Evolutionary conservation across 1,284 basidiomycete genomes (phyloP).

Genomic region (Rhodotorula sp.): DNA sequence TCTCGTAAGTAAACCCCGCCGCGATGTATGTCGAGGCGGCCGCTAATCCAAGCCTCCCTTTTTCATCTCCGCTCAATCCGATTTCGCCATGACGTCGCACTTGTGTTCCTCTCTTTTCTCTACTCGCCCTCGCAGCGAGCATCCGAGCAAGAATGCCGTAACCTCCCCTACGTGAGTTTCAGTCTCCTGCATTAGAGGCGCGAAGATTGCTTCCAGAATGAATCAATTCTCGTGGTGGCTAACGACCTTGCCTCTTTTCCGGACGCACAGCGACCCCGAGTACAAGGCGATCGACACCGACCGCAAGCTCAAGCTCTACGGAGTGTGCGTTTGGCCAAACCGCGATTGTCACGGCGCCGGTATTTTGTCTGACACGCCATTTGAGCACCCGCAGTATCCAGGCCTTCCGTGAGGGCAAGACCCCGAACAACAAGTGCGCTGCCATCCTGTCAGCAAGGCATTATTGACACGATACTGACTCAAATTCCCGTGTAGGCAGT

Average conservation of each 20-base stretch:
- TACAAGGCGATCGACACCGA: conserved; percentile 48
- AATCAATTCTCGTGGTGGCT: too few species aligned
- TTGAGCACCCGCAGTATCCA: conserved; percentile 65
- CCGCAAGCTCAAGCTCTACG: conserved; percentile 56
- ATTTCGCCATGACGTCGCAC: too few species aligned
- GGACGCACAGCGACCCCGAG: neutral
- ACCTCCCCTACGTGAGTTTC: conserved; percentile 20
- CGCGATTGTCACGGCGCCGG: neutral
- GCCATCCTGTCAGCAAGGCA: too few species aligned
- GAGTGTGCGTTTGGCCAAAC: conserved; percentile 50
- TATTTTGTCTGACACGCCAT: neutral
- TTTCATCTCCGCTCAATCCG: neutral
- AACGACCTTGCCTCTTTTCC: too few species aligned
- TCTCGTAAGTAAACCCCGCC: neutral
- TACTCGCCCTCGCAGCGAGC: conserved; percentile 14
- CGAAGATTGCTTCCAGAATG: too few species aligned
- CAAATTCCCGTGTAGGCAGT: conserved; percentile 11
- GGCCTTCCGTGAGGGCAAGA: conserved; percentile 71
- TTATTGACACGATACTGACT: too few species aligned
- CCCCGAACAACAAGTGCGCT: conserved; percentile 64
- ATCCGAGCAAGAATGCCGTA: conserved; percentile 26
- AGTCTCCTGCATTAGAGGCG: neutral
- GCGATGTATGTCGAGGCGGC: neutral
- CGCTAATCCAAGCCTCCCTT: neutral
- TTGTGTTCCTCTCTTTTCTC: neutral